Base-by-base conservation (phyloP, 148 eudicot genomes). In the Silene latifolia region DNA sequence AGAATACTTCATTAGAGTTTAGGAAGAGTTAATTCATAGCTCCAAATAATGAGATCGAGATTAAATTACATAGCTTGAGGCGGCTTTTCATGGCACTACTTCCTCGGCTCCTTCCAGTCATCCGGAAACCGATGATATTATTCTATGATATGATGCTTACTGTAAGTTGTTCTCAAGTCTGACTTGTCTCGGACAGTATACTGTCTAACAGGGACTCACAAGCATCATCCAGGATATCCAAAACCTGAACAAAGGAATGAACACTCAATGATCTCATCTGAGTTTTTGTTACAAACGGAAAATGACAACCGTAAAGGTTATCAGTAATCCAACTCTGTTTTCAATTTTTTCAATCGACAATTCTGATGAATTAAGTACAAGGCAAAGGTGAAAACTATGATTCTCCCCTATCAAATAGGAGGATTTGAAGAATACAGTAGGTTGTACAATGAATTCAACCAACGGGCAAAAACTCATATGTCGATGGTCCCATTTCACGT, bases 181-280 rank as follows among this genome's bases (percentile, higher is more conserved):
- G 72, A 57, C 19, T 68, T 64, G 63, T 83, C 71, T 86, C 87
- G 25, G 83, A 75, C 74, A 85, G 42, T 79, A 95, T 88, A 82
- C 83, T 90, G 79, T 88, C 94, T 78, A 95, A 69, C 27, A 95
- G 84, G 11, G 99, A 89, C 70, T 89, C 94, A 74, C 99, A 95
- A 24, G 96, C 97, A 80, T 95, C 99, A 78, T 92, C 99, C 20
- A 92, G 94, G 73, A 95, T 80, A 82, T 95, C 94, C 27, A 92
- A 78, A 61, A 95, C 99, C 97, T 95, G 88, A 65, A 62, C 65
- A 71, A 29, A 29, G 12, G 15, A 25, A 7, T 1, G 24, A 10
- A 44, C 1, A 59, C 44, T 39, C 9, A 39, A 39, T 3, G 3
- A 39, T 39, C 44, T 39, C 44, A 39, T 39, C 3, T 39, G 44